Conservation (phyloP, 2,329 filamentous ascomycete genomes). For the Tolypocladium album region DNA sequence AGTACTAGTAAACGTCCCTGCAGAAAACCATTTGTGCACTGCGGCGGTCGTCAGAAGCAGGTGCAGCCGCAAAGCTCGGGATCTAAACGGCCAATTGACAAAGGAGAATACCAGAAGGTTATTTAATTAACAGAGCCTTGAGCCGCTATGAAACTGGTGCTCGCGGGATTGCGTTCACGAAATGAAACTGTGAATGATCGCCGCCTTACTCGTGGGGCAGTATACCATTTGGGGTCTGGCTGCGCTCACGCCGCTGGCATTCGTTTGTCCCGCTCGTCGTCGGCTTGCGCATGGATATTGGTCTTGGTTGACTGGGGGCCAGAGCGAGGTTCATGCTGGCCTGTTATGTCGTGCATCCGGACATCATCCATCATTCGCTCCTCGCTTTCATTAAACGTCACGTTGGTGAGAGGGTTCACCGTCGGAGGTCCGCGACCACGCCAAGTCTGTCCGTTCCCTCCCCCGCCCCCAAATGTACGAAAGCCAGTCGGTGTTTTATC, state of each 20-base stretch:
- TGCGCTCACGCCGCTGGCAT: background rate
- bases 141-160: background rate
- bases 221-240: background rate
- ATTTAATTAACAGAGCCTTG: background rate
- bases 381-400: slow-evolving; percentile 12
- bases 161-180: background rate
- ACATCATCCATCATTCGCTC: slow-evolving; percentile 10
- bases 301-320: background rate
- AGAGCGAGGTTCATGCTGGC: background rate
- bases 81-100: too few species aligned
- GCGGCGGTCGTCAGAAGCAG: too few species aligned
- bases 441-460: slow-evolving; percentile 3
- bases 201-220: background rate
- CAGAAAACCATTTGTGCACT: too few species aligned
- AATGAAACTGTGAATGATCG: background rate
- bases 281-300: background rate
- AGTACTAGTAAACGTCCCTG: too few species aligned
- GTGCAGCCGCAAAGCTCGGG: too few species aligned
- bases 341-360: slow-evolving; percentile 8
- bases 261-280: background rate
- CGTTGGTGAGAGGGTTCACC: slow-evolving; percentile 7
- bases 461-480: slow-evolving; percentile 8
- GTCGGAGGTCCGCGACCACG: slow-evolving; percentile 5
- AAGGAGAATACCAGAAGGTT: too few species aligned
- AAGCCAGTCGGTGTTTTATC: slow-evolving; percentile 11